Base-by-base conservation (phyloP, 495 filamentous ascomycete species). In the Lepraria neglecta region DNA sequence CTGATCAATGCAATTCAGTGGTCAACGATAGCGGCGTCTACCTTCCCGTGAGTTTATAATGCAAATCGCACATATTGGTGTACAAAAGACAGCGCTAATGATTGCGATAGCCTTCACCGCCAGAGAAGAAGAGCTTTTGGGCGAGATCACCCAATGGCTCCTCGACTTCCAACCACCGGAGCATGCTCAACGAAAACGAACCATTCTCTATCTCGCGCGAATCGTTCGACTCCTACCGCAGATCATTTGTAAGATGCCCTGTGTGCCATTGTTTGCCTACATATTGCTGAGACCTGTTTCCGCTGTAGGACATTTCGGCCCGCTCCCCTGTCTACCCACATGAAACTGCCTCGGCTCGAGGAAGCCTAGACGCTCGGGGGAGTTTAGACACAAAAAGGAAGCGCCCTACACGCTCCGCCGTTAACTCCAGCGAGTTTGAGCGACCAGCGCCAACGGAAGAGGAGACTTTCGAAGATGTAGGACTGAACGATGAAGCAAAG, bases 21-120 rank as follows among this genome's bases (percentile, higher is more conserved):
- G 92, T 98, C 70, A 94, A 96, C 74, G 92, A 94, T 72, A 92
- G 90, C 74, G 94, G 94, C 50, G 89, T 96, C 58, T 98, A 96
- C 75, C 86, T 97, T 64, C 94, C 94, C 71, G 92, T 95, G 85
- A 63, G 61, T 17, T 6, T 1, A 38, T 4, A 9, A 17, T 3
- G n/a, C 6, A 24, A 6, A 14, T 2, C 69, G 77, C 63, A 58
- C 30, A 43, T 30, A 14, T 33, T 44, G 38, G 60, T 52, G 19
- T 33, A 31, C 24, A 57, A 47, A 14, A 60, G 30, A 58, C 50
- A 30, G 53, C 44, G 19, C 40, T 60, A 14, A 57, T 65, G 42
- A 56, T 35, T 35, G 35, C 42, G 30, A 63, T 65, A 95, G 91
- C 94, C 94, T 35, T 97, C 94, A 21, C 92, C 94, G 0, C 80